Conservation (phyloP, 805 yeast genomes). For the Saccharomycopsis schoenii region DNA sequence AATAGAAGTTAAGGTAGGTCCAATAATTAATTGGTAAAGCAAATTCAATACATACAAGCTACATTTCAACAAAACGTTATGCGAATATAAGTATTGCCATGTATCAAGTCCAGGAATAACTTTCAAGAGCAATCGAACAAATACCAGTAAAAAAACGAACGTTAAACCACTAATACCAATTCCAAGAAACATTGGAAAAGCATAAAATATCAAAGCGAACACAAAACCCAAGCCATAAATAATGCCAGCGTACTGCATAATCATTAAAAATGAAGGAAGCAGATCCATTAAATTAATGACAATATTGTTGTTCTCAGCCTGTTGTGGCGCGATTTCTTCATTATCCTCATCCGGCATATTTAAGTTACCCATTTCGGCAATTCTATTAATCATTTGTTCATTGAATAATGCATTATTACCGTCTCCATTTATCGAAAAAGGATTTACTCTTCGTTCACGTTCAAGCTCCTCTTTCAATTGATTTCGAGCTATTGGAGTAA, state of each 20-base stretch:
- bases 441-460: neutral
- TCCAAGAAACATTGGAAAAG: neutral
- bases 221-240: neutral
- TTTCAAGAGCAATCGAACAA: neutral
- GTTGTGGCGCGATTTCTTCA: neutral
- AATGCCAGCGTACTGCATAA: neutral
- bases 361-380: neutral
- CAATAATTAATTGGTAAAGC: slow-evolving; percentile 6
- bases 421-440: neutral
- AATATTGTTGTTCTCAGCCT: neutral
- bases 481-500: neutral
- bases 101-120: neutral
- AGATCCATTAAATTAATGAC: neutral
- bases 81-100: neutral
- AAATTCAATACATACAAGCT: slow-evolving; percentile 1
- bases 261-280: neutral
- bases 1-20: slow-evolving; percentile 20
- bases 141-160: neutral
- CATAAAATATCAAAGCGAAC: neutral
- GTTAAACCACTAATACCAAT: neutral
- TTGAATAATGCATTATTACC: neutral
- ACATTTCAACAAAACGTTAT: neutral
- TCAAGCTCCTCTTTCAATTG: neutral
- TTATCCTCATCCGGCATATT: neutral
- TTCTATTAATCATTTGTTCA: neutral